Conservation (phyloP, 179 eudicot genomes). For the Vitellaria paradoxa region DNA sequence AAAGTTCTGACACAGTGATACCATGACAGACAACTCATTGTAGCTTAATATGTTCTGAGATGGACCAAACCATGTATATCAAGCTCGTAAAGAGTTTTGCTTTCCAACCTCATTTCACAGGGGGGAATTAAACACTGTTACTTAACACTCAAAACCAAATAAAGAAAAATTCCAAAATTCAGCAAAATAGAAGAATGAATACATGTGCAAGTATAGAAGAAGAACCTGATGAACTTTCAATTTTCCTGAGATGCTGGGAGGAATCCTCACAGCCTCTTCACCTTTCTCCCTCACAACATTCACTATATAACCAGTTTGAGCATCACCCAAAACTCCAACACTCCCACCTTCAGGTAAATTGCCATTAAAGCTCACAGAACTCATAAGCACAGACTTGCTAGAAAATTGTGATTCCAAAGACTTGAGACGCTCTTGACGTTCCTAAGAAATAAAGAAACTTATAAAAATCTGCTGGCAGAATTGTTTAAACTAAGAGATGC, state of each 20-base stretch:
- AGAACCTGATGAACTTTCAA: constrained; percentile 89
- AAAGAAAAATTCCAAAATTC: neutral
- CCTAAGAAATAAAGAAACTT: constrained; percentile 39
- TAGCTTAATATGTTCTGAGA: neutral
- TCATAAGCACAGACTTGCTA: constrained; percentile 50
- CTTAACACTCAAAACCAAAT: neutral
- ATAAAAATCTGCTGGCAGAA: constrained; percentile 2
- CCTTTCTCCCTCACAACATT: constrained; percentile 94
- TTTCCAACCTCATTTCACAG: too few relatives aligned
- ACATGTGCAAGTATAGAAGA: neutral
- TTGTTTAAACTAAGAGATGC: neutral
- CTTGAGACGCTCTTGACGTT: constrained; percentile 95
- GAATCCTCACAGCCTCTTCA: constrained; percentile 92
- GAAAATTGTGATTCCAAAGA: constrained; percentile 77
- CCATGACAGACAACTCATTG: neutral
- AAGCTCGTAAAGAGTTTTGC: too few relatives aligned
- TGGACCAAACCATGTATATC: neutral
- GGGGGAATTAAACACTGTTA: too few relatives aligned
- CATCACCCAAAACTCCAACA: constrained; percentile 79
- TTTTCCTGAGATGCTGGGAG: constrained; percentile 85
- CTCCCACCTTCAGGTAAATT: constrained; percentile 61
- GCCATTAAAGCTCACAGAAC: constrained; percentile 34
- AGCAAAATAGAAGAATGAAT: constrained; percentile 2
- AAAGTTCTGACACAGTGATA: neutral
- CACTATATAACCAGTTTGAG: constrained; percentile 75